phyloP scores from a whole-genome alignment of 176 grass and related monocot genomes.

The Alopecurus myosuroides region DNA sequence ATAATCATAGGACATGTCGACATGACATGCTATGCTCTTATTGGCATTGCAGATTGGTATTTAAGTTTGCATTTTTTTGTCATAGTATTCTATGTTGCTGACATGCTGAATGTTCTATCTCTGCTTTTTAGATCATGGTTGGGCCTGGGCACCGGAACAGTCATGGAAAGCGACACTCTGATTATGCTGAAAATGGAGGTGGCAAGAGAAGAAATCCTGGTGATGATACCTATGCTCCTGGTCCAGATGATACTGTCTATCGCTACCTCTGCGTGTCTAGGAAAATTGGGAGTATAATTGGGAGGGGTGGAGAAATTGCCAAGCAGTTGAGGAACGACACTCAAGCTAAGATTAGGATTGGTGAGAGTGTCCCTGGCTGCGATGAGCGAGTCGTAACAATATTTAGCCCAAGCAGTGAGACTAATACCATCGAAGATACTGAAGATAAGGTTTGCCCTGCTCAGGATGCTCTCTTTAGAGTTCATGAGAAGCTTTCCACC shows the following conservation, averaged over 20 bases:
- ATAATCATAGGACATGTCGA: not conserved
- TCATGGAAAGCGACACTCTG: conserved; percentile 71
- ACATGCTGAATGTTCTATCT: conserved; percentile 25
- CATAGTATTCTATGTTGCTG: conserved; percentile 1
- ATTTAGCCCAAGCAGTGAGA: conserved; percentile 80
- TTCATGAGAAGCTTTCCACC: conserved; percentile 73
- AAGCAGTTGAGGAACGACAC: conserved; percentile 88
- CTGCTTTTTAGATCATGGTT: conserved; percentile 42
- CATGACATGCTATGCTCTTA: conserved; percentile 6
- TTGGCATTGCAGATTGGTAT: not conserved
- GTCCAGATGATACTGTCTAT: conserved; percentile 78
- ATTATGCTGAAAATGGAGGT: conserved; percentile 79
- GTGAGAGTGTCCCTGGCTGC: conserved; percentile 76
- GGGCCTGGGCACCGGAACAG: conserved; percentile 69
- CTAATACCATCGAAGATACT: conserved; percentile 54
- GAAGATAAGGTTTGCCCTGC: conserved; percentile 77
- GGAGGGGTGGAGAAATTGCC: conserved; percentile 89
- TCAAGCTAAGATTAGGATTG: conserved; percentile 86
- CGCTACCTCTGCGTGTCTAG: conserved; percentile 77
- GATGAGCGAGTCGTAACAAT: conserved; percentile 89
- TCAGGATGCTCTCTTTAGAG: conserved; percentile 86
- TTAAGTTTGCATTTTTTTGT: not conserved
- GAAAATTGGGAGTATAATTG: conserved; percentile 97
- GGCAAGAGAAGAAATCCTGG: conserved; percentile 82
- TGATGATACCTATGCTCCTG: conserved; percentile 79